Percentiles rank a stretch among this genome's conserved stretches.
These are phyloP conservation scores for Penicillium sp. DNA, from an alignment of 2,329 filamentous ascomycete species.

Conservation along the genomic window DNA sequence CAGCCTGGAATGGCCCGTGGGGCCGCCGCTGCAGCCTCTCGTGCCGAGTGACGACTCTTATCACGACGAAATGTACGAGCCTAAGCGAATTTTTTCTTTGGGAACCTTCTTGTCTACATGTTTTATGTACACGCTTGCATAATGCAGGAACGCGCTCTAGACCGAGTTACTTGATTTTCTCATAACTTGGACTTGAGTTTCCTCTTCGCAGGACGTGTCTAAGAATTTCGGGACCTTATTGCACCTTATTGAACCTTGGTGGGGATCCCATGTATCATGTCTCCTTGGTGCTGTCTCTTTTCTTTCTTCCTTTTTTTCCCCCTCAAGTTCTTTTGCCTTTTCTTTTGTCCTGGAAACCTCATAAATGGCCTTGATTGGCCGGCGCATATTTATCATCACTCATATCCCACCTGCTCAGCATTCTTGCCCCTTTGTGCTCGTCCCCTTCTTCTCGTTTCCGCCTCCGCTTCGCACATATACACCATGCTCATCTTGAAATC, in stretches of 20 bases:
- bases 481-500: conserved; percentile 20
- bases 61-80: conserved; percentile 44
- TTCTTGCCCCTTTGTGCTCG: conserved; percentile 11
- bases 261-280: conserved; percentile 32
- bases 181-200: conserved; percentile 1
- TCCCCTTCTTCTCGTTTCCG: conserved; percentile 6
- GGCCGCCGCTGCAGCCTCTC: conserved; percentile 8
- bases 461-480: conserved; percentile 27
- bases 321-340: background rate
- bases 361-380: conserved; percentile 28
- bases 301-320: conserved; percentile 10
- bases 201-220: conserved; percentile 21
- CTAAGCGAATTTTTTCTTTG: conserved; percentile 36
- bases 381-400: conserved; percentile 28
- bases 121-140: conserved; percentile 22
- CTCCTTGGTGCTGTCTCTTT: conserved; percentile 23
- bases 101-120: conserved; percentile 32
- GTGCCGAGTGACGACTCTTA: conserved; percentile 27
- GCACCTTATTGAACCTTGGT: conserved; percentile 12
- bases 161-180: conserved; percentile 6
- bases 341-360: conserved; percentile 23
- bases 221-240: conserved; percentile 24
- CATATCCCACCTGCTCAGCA: conserved; percentile 16
- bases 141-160: conserved; percentile 18
- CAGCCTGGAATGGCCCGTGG: conserved; percentile 1